Conservation (phyloP, 345 rosid genomes). For the Hevea brasiliensis region DNA sequence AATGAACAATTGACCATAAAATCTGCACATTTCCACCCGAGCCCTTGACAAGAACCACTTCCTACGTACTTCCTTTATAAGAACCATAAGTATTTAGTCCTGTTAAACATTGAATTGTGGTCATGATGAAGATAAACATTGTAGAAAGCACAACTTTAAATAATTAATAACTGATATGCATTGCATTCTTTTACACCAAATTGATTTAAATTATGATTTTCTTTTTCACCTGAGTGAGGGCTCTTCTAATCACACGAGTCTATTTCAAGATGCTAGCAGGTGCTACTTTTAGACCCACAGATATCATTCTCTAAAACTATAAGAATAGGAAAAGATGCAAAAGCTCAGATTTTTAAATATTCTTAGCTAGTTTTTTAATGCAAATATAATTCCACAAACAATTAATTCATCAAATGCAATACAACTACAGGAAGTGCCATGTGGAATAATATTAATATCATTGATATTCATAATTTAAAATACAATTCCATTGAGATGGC, state of each 20-base stretch:
- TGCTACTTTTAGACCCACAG: neutral
- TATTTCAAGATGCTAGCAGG: neutral
- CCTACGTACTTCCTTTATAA: no score
- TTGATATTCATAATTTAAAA: no score
- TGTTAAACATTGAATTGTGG: neutral
- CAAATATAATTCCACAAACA: no score
- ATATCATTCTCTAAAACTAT: neutral
- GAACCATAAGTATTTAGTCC: no score
- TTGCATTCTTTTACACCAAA: neutral
- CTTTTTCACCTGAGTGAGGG: neutral
- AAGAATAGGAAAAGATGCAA: neutral
- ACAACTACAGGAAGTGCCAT: no score
- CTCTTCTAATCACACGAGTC: neutral
- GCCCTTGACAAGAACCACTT: no score
- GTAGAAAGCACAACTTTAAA: neutral
- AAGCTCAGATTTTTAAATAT: neutral
- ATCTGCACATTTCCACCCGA: neutral
- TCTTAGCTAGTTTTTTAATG: no score
- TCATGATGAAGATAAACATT: neutral
- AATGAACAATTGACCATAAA: neutral
- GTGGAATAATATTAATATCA: no score
- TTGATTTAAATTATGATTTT: neutral
- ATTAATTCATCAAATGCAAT: no score
- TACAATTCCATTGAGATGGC: no score
- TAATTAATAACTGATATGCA: neutral